Conservation (phyloP, 78 protist species). For the Cyanophora paradoxa region DNA sequence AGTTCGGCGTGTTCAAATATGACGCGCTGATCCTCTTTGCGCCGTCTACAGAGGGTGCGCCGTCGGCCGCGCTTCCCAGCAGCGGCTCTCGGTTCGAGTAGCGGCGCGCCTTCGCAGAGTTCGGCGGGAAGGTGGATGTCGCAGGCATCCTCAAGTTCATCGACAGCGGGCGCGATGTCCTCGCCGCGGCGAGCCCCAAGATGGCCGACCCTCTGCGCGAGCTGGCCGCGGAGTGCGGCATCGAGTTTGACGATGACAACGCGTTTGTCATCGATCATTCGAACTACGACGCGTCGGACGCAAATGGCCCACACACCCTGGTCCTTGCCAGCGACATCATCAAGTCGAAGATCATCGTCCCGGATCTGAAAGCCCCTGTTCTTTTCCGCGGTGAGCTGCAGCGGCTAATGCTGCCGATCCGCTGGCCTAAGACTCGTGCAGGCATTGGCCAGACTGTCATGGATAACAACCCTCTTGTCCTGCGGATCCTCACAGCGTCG, state of each 20-base stretch:
- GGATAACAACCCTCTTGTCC: constrained; percentile 26
- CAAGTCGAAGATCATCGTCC: constrained; percentile 7
- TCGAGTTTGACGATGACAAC: constrained; percentile 59
- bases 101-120: not conserved
- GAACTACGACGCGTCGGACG: constrained; percentile 41
- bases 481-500: constrained; percentile 43
- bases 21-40: constrained; percentile 51
- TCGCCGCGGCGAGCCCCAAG: constrained; percentile 43
- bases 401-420: no score
- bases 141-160: constrained; percentile 36
- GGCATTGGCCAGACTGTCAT: constrained; percentile 54
- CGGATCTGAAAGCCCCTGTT: constrained; percentile 21
- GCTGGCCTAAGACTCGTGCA: no score
- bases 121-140: constrained; percentile 25
- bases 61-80: not conserved
- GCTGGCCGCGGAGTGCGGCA: constrained; percentile 53
- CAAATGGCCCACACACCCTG: constrained; percentile 39
- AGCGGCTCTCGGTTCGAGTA: not conserved
- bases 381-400: no score
- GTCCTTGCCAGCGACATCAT: constrained; percentile 38
- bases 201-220: constrained; percentile 59
- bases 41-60: constrained; percentile 45
- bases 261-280: constrained; percentile 54
- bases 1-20: constrained; percentile 50
- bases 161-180: constrained; percentile 58